These are phyloP conservation scores for Fusarium duplospermum DNA, from an alignment of 2,329 filamentous ascomycete genomes.

Conservation along the genomic window DNA sequence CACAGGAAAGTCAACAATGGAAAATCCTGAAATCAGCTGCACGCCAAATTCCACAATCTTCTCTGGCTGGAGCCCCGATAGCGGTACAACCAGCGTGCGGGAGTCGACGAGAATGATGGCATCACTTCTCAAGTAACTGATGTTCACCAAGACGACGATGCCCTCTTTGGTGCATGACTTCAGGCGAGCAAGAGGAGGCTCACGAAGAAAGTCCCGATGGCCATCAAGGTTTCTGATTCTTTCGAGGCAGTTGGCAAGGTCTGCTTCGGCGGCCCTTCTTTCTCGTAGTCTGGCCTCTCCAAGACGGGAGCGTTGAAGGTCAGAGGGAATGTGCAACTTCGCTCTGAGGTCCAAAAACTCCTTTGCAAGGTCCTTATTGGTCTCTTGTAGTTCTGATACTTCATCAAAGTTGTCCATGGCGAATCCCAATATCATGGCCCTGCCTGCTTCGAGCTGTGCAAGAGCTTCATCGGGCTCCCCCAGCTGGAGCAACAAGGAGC, in stretches of 20 bases:
- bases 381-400: not conserved
- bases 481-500: not conserved
- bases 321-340: not conserved
- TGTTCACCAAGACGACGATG: not conserved
- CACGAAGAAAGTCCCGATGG: not conserved
- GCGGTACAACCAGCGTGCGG: not conserved
- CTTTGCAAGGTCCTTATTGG: not conserved
- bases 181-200: not conserved
- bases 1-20: not conserved
- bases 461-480: not conserved
- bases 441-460: not conserved
- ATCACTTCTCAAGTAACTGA: not conserved
- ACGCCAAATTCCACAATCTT: not conserved
- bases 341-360: not conserved
- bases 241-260: not conserved
- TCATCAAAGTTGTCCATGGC: not conserved
- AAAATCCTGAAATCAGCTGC: not conserved
- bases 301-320: not conserved
- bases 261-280: not conserved
- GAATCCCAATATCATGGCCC: not conserved
- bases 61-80: not conserved
- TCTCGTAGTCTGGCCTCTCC: not conserved
- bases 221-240: not conserved
- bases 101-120: not conserved
- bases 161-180: not conserved